These are phyloP conservation scores for Aspergillus pseudoterreus DNA, from an alignment of 2,329 filamentous ascomycete genomes.

Conservation along the genomic window DNA sequence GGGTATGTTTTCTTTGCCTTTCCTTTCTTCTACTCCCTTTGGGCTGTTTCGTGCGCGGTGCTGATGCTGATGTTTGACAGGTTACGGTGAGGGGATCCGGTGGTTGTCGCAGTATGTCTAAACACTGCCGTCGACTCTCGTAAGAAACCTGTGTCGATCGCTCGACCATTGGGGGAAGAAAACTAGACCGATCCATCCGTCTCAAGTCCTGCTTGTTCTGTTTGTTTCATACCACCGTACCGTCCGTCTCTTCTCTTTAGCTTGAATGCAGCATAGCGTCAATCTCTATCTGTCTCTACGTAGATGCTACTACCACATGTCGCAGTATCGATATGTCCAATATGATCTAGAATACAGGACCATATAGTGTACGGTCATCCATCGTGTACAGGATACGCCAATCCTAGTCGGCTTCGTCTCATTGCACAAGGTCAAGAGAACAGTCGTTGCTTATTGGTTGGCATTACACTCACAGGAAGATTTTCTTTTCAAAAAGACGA, in stretches of 20 bases:
- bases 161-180: no score
- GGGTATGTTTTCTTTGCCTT: constrained; percentile 50
- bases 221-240: background rate
- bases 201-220: background rate
- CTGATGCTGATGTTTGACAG: constrained; percentile 19
- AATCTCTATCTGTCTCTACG: no score
- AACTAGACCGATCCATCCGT: no score
- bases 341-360: no score
- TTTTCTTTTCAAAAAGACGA: constrained; percentile 16
- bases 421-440: constrained; percentile 13
- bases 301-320: no score
- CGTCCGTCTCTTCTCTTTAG: no score
- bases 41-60: background rate
- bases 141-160: no score
- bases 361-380: no score
- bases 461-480: constrained; percentile 28
- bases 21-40: background rate
- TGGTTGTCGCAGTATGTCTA: constrained; percentile 93
- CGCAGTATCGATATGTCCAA: no score
- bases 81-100: constrained; percentile 85
- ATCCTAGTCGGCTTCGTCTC: no score
- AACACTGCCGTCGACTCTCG: constrained; percentile 15
- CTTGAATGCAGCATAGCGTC: no score
- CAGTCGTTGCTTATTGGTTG: constrained; percentile 27
- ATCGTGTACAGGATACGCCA: no score